Percentiles rank a stretch among this genome's conserved stretches.
These are phyloP conservation scores for Lichtheimia corymbifera DNA, from an alignment of 371 early-diverging fungal genomes.

Conservation along the genomic window DNA sequence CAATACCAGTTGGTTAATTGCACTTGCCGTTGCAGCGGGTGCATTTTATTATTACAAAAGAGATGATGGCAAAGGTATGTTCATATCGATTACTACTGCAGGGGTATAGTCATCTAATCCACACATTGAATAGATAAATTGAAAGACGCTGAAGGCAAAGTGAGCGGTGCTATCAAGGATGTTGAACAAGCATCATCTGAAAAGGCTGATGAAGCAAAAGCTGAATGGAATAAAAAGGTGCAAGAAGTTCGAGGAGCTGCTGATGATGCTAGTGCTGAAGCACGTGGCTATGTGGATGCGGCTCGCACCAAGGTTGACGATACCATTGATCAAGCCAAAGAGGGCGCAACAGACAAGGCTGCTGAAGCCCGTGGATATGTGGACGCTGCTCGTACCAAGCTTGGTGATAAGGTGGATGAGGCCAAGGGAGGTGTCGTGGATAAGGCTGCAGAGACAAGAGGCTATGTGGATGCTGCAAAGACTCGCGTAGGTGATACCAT, in stretches of 20 bases:
- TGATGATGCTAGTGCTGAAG: background rate
- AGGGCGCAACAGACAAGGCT: background rate
- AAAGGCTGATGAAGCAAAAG: background rate
- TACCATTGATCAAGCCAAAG: slow-evolving; percentile 3
- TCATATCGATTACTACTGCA: too few species aligned
- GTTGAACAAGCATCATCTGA: background rate
- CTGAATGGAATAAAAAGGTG: background rate
- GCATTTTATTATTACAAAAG: slow-evolving; percentile 4
- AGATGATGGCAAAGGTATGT: background rate
- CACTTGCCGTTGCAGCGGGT: background rate
- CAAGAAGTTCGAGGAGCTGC: slow-evolving; percentile 1
- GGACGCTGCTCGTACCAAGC: slow-evolving; percentile 4
- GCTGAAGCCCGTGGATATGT: slow-evolving; percentile 5
- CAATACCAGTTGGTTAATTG: background rate
- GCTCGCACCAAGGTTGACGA: slow-evolving; percentile 5
- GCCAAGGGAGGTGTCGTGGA: slow-evolving; percentile 8
- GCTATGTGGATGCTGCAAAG: slow-evolving; percentile 11
- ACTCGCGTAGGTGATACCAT: slow-evolving; percentile 7
- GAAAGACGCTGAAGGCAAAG: slow-evolving; percentile 1
- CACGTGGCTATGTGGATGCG: slow-evolving; percentile 10
- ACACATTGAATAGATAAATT: background rate
- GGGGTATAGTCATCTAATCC: background rate
- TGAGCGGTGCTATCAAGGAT: background rate
- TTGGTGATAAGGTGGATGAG: slow-evolving; percentile 1
- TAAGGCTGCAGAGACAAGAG: slow-evolving; percentile 9